These are phyloP conservation scores for Flaveria robusta DNA, from an alignment of 129 eudicot genomes.

Conservation along the genomic window DNA sequence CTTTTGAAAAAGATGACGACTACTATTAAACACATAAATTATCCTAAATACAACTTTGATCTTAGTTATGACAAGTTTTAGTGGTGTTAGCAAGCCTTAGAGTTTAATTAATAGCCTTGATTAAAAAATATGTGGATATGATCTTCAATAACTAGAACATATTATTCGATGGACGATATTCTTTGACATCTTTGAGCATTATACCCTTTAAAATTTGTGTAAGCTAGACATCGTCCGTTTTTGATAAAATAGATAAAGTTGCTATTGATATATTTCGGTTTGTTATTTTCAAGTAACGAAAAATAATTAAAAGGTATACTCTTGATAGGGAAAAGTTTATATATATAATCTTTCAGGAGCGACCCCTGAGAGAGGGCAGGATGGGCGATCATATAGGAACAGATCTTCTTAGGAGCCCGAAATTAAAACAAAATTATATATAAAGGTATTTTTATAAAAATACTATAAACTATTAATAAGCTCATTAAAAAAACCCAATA, in stretches of 20 bases:
- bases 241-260: neutral
- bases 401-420: too few species aligned
- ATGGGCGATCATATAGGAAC: too few species aligned
- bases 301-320: too few species aligned
- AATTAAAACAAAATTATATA: too few species aligned
- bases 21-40: neutral
- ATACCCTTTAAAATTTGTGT: neutral
- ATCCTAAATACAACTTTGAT: neutral
- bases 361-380: too few species aligned
- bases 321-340: too few species aligned
- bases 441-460: too few species aligned
- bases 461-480: too few species aligned
- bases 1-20: neutral
- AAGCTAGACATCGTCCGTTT: neutral
- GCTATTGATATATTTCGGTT: neutral
- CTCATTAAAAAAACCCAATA: too few species aligned
- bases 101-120: neutral
- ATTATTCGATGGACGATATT: neutral
- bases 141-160: neutral
- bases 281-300: too few species aligned
- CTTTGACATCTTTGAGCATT: neutral
- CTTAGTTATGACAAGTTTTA: neutral
- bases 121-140: neutral
- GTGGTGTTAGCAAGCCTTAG: constrained; percentile 4
- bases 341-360: too few species aligned